Evolutionary conservation across 805 yeast species (phyloP).

Genomic region (Citeromyces matritensis): DNA sequence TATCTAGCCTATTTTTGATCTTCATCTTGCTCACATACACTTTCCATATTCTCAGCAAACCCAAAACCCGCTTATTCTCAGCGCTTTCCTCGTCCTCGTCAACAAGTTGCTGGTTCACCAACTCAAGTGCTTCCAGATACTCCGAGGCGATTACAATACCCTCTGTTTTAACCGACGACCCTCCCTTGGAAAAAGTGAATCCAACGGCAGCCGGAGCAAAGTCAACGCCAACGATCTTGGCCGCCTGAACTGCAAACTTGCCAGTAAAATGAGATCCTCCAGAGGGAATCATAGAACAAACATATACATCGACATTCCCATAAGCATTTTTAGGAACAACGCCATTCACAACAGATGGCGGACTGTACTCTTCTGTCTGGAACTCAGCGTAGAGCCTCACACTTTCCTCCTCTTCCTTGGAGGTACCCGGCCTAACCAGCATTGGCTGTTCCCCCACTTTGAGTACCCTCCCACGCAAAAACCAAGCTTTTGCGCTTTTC

Average conservation of each 20-base stretch:
- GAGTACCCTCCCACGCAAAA: constrained; percentile 59
- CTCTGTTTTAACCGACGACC: constrained; percentile 41
- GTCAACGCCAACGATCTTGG: constrained; percentile 52
- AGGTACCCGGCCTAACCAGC: constrained; percentile 21
- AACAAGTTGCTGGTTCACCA: constrained; percentile 30
- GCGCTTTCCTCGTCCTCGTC: constrained; percentile 33
- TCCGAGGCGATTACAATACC: constrained; percentile 67
- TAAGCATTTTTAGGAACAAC: constrained; percentile 58
- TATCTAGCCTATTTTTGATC: constrained; percentile 28
- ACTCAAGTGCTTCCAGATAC: constrained; percentile 41
- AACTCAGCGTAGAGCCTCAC: constrained; percentile 56
- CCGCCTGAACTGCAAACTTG: constrained; percentile 52
- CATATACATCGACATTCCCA: constrained; percentile 76
- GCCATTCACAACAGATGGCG: constrained; percentile 57
- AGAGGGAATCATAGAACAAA: constrained; percentile 67
- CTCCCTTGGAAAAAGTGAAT: constrained; percentile 47
- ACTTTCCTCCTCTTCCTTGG: constrained; percentile 32
- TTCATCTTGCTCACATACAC: constrained; percentile 32
- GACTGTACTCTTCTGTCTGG: constrained; percentile 59
- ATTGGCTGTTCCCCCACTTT: constrained; percentile 58
- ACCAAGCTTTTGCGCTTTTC: constrained; percentile 77
- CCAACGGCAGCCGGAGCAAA: constrained; percentile 82
- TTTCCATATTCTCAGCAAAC: constrained; percentile 39
- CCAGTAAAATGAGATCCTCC: constrained; percentile 53
- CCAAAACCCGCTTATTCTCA: constrained; percentile 24